Conservation (phyloP, 495 filamentous ascomycete species). For the Penicillium paxilli region DNA sequence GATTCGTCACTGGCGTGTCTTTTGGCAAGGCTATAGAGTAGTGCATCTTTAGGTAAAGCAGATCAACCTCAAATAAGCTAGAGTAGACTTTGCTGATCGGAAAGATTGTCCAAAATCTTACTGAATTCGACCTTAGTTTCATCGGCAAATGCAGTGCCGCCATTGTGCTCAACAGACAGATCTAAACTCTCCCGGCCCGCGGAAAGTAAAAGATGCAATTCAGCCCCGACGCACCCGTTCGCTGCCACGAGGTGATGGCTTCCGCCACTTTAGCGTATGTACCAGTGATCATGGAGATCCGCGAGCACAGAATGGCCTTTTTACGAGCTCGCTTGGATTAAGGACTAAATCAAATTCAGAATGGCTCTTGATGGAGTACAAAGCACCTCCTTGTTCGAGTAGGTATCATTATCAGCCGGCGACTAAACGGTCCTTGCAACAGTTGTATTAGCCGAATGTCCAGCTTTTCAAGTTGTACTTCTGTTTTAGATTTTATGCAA, state of each 20-base stretch:
- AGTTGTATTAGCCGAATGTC: too few relatives aligned
- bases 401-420: too few relatives aligned
- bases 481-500: too few relatives aligned
- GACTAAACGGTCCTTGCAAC: not conserved
- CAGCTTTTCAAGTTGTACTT: too few relatives aligned
- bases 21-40: too few relatives aligned
- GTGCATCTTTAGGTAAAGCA: too few relatives aligned
- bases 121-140: not conserved
- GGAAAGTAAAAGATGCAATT: not conserved
- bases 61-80: not conserved
- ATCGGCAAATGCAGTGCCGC: not conserved
- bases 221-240: not conserved
- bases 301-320: not conserved
- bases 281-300: not conserved
- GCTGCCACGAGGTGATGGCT: constrained; percentile 14
- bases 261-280: constrained; percentile 10
- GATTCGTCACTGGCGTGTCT: too few relatives aligned
- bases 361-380: not conserved
- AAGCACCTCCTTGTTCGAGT: too few relatives aligned
- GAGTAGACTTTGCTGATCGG: not conserved
- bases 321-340: not conserved
- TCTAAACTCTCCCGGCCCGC: not conserved
- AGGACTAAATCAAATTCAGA: not conserved
- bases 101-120: not conserved
- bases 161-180: constrained; percentile 2